Evolutionary conservation across 2,329 filamentous ascomycete species (phyloP).

Genomic region (Phyllosticta ampelicida): DNA sequence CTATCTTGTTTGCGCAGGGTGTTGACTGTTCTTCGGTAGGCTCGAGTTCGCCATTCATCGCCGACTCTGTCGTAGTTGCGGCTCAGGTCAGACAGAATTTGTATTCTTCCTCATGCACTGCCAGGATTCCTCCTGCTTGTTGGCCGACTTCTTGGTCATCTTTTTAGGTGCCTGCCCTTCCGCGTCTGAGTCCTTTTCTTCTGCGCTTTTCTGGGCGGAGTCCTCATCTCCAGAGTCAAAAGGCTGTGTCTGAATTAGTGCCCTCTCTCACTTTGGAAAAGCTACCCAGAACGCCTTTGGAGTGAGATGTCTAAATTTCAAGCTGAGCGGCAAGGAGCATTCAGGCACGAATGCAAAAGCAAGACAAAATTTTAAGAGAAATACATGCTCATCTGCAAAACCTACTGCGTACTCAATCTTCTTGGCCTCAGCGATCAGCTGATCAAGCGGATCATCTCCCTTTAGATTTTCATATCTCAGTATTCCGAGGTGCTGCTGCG

Average conservation of each 20-base stretch:
- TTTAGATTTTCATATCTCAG: neutral
- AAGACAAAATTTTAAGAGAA: neutral
- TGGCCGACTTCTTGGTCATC: slow-evolving; percentile 11
- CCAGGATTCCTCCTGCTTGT: slow-evolving; percentile 31
- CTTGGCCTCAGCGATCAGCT: slow-evolving; percentile 1
- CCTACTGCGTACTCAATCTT: neutral
- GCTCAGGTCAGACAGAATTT: slow-evolving; percentile 66
- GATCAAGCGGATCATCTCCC: neutral
- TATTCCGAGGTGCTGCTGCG: neutral
- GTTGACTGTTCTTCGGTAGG: slow-evolving; percentile 69
- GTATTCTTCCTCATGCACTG: slow-evolving; percentile 54
- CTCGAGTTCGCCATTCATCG: slow-evolving; percentile 64
- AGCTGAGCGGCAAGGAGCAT: neutral
- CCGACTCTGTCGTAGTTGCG: slow-evolving; percentile 64
- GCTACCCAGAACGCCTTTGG: no score
- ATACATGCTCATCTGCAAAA: neutral
- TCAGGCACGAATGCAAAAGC: neutral
- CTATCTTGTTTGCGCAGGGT: slow-evolving; percentile 55
- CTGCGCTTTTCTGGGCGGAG: slow-evolving; percentile 18
- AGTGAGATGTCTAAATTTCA: no score
- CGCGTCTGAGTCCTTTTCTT: slow-evolving; percentile 15
- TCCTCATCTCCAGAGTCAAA: slow-evolving; percentile 32
- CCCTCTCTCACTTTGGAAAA: no score
- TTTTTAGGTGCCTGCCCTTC: slow-evolving; percentile 19
- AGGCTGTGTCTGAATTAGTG: slow-evolving; percentile 13